phyloP scores from a whole-genome alignment of 176 grass and related monocot genomes.

The Bolboschoenus planiculmis region DNA sequence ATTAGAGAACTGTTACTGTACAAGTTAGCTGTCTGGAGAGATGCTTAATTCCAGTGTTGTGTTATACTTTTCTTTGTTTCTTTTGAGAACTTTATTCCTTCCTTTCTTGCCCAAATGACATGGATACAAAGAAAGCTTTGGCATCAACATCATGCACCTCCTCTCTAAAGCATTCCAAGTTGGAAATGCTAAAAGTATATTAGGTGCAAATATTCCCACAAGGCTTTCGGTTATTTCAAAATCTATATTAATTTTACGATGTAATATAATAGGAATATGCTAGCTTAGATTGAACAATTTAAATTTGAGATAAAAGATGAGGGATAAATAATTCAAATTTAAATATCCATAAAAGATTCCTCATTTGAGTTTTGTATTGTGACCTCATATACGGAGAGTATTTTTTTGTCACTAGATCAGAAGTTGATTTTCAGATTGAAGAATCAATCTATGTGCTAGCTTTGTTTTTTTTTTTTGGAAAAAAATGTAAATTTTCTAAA shows the following conservation, averaged over 20 bases:
- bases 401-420: too few relatives aligned
- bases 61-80: conserved; percentile 53
- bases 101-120: neutral
- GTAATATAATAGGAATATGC: neutral
- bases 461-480: too few relatives aligned
- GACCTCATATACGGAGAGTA: too few relatives aligned
- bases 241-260: neutral
- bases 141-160: conserved; percentile 31
- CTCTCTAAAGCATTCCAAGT: neutral
- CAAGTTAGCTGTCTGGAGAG: conserved; percentile 56
- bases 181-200: neutral
- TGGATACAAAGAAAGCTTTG: conserved; percentile 47
- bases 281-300: neutral
- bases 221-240: neutral
- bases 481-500: too few relatives aligned
- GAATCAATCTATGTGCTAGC: too few relatives aligned
- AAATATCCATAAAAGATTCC: too few relatives aligned
- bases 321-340: too few relatives aligned
- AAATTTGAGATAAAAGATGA: too few relatives aligned
- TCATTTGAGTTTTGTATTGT: too few relatives aligned
- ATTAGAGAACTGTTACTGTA: conserved; percentile 24
- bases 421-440: too few relatives aligned
- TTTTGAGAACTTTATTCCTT: conserved; percentile 54
- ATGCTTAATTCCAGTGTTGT: conserved; percentile 49
- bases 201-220: neutral